These are phyloP conservation scores for Cyclocybe cylindracea DNA, from an alignment of 768 basidiomycete species.

Conservation along the genomic window DNA sequence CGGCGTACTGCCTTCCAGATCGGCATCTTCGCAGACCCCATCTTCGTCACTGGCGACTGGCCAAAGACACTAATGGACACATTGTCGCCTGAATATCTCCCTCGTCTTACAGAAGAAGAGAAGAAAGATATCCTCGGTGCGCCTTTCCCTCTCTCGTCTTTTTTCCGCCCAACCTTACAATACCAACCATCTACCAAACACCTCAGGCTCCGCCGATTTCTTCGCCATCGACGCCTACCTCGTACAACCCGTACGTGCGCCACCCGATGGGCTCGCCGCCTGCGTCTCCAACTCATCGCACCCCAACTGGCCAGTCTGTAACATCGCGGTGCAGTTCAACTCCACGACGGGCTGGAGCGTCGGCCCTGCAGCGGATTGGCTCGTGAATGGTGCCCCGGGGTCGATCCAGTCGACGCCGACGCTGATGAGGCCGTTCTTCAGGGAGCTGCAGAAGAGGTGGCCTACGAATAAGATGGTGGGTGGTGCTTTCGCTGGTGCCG, in stretches of 20 bases:
- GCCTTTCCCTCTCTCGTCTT: not conserved
- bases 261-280: slow-evolving; percentile 42
- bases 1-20: slow-evolving; percentile 53
- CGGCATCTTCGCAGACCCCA: slow-evolving; percentile 49
- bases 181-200: not conserved
- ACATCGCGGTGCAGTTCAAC: slow-evolving; percentile 39
- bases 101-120: slow-evolving; percentile 48
- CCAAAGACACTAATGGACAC: slow-evolving; percentile 50
- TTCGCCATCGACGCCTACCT: slow-evolving; percentile 53
- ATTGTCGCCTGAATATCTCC: slow-evolving; percentile 45
- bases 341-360: slow-evolving; percentile 45
- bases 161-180: not conserved
- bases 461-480: slow-evolving; percentile 47
- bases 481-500: not conserved
- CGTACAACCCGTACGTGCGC: slow-evolving; percentile 40
- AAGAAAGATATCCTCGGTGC: slow-evolving; percentile 42
- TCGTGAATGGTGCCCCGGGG: slow-evolving; percentile 31
- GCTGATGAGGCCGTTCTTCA: slow-evolving; percentile 33
- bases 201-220: slow-evolving; percentile 49
- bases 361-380: slow-evolving; percentile 44
- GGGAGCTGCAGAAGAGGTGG: slow-evolving; percentile 41
- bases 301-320: slow-evolving; percentile 54
- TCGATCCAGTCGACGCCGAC: slow-evolving; percentile 42
- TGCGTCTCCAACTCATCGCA: slow-evolving; percentile 44
- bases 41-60: slow-evolving; percentile 55